Base-by-base conservation (phyloP, 805 yeast genomes). In the Ogataea naganishii region DNA sequence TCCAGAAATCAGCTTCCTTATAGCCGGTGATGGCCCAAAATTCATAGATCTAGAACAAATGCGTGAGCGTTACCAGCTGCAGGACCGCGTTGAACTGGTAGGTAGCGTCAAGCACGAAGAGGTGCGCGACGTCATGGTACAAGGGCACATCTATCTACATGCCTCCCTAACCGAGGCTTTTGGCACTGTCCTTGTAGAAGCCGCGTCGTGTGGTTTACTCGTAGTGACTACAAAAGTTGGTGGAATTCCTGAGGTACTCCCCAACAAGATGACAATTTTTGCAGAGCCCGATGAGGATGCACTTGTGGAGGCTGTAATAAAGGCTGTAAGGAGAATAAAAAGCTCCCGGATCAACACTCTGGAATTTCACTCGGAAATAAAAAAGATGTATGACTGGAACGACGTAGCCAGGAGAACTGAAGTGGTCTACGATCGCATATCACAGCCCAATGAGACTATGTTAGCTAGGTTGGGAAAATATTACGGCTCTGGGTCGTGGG, bases 11-110 rank as follows among this genome's bases (percentile, higher is more conserved):
- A 72, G 75, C 30, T 88, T 92, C 41, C 53, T 89, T 3, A 75
- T 92, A 26, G 99, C 96, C 3, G 99, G 99, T 9, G 94, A 85
- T 54, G 99, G 99, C 0, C 99, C 99, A 1, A 83, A 84, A 45
- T 86, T 81, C 43, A 72, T 92, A 7, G 97, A 92, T 45, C 62
- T 92, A 31, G 96, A 88, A 51, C 99, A 92, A 52, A 88, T 88
- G 88, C 68, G 95, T 29, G 99, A 92, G 51, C 70, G 74, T 36
- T 70, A 77, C 51, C 75, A 83, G 37, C 58, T 92, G 14, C 96
- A 92, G 49, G 94, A 89, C 29, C 64, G 94, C 28, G 96, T 92
- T 2, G 75, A 77, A 24, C 63, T 92, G 11, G 64, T 85, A 20
- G 98, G 98, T 1, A 76, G 86, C 10, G 80, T 92, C 1, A 73